Evolutionary conservation across 805 yeast genomes (phyloP).

Genomic region (Pichia californica): DNA sequence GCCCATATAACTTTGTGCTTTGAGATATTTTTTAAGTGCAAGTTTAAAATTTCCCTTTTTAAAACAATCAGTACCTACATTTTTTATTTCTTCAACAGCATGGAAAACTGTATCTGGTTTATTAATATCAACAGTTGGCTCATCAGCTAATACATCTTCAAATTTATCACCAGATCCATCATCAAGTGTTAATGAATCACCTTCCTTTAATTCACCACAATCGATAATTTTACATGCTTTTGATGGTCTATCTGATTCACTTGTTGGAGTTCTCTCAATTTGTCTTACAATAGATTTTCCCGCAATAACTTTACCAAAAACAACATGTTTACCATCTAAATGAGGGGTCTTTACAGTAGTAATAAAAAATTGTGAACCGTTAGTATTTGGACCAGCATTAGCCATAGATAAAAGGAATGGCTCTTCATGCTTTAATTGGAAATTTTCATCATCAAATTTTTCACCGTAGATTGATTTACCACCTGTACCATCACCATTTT

Average conservation of each 20-base stretch:
- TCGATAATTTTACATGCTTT: conserved; percentile 64
- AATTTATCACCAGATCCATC: conserved; percentile 84
- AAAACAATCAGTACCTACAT: conserved; percentile 69
- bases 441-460: conserved; percentile 87
- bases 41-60: conserved; percentile 52
- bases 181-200: conserved; percentile 42
- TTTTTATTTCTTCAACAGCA: conserved; percentile 62
- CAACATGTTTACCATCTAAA: conserved; percentile 92
- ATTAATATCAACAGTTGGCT: conserved; percentile 52
- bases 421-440: conserved; percentile 63
- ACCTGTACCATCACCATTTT: conserved; percentile 66
- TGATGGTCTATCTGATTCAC: conserved; percentile 61
- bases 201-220: conserved; percentile 71
- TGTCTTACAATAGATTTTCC: conserved; percentile 79
- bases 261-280: conserved; percentile 67
- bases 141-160: conserved; percentile 72
- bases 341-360: conserved; percentile 94
- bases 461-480: conserved; percentile 82
- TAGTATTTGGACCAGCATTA: conserved; percentile 91
- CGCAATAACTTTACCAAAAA: conserved; percentile 80
- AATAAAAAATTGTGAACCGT: conserved; percentile 93
- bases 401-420: conserved; percentile 96
- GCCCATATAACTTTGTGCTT: conserved; percentile 62
- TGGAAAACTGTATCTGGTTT: conserved; percentile 60
- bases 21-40: conserved; percentile 64